phyloP scores from a whole-genome alignment of 2,329 filamentous ascomycete genomes.

The Metarhizium guizhouense region DNA sequence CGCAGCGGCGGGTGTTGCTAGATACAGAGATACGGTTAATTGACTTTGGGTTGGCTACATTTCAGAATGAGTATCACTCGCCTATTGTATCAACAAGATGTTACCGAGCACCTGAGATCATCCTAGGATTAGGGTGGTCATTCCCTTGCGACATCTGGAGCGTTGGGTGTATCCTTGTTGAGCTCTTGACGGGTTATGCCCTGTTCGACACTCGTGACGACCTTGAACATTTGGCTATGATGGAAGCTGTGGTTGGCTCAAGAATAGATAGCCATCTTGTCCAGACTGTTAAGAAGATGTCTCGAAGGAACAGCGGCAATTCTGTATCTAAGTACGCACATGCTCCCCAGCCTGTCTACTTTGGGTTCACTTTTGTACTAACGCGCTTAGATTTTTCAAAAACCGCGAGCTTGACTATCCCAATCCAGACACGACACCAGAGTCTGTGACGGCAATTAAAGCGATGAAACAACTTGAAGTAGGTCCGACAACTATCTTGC shows the following conservation, averaged over 20 bases:
- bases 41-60: slow-evolving; percentile 64
- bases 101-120: slow-evolving; percentile 63
- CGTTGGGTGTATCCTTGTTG: slow-evolving; percentile 65
- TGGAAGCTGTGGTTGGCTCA: slow-evolving; percentile 57
- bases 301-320: slow-evolving; percentile 47
- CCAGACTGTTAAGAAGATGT: slow-evolving; percentile 37
- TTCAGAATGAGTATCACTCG: slow-evolving; percentile 65
- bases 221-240: slow-evolving; percentile 64
- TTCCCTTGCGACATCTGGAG: slow-evolving; percentile 68
- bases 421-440: slow-evolving; percentile 51
- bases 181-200: slow-evolving; percentile 64
- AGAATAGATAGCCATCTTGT: slow-evolving; percentile 52
- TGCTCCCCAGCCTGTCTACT: background rate
- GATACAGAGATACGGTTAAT: slow-evolving; percentile 63
- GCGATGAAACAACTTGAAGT: slow-evolving; percentile 63
- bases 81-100: slow-evolving; percentile 63
- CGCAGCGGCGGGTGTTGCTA: slow-evolving; percentile 54
- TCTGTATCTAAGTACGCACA: slow-evolving; percentile 58
- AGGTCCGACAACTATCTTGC: slow-evolving; percentile 22
- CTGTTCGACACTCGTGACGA: slow-evolving; percentile 67
- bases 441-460: slow-evolving; percentile 57
- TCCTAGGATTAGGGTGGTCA: slow-evolving; percentile 61
- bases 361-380: background rate
- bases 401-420: slow-evolving; percentile 57
- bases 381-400: slow-evolving; percentile 51